Base-by-base conservation (phyloP, 805 yeast species). In the Metschnikowia peoriensis region DNA sequence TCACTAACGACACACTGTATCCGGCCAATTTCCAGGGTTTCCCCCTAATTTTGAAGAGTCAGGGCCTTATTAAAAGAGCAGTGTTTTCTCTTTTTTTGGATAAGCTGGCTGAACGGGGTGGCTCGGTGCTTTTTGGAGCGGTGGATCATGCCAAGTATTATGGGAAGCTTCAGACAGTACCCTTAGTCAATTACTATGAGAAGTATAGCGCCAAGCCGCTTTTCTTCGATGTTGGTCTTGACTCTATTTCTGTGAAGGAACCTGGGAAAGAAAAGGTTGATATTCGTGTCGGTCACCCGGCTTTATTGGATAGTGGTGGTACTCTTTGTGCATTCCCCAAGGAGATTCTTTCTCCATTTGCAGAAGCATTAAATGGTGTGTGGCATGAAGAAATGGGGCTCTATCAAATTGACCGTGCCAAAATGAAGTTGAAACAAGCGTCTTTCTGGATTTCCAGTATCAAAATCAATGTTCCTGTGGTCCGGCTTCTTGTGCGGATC, bases 21-120 rank as follows among this genome's bases (percentile, higher is more conserved):
- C 76, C 79, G 46, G 37, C 16, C n/a, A 28, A 14, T 14, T 38
- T 38, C 29, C 32, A 32, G 6, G 88, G 88, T 66, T 70, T 89
- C 52, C 96, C 96, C 0, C 56, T 73, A 51, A 77, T 78, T 53
- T 67, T 89, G 72, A 82, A 77, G 44, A 62, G 71, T 29, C 78
- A 79, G 50, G 92, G 91, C 0, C 59, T 79, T 39, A 86, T 83
- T 50, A 58, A 76, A 40, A 75, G 78, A 44, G 74, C 76, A 41
- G 81, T 80, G 0, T 88, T 85, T 64, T 86, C 93, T 0, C 70
- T 88, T 50, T 85, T 72, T 60, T 72, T 88, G 63, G 79, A 83
- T 58, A 67, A 70, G 3, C 59, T 62, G 28, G 58, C 70, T 9
- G 51, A 47, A 3, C 8, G 10, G n/a, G 40, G 66, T 6, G 78